phyloP scores from a whole-genome alignment of 768 basidiomycete species.

The Tulasnella sp. region DNA sequence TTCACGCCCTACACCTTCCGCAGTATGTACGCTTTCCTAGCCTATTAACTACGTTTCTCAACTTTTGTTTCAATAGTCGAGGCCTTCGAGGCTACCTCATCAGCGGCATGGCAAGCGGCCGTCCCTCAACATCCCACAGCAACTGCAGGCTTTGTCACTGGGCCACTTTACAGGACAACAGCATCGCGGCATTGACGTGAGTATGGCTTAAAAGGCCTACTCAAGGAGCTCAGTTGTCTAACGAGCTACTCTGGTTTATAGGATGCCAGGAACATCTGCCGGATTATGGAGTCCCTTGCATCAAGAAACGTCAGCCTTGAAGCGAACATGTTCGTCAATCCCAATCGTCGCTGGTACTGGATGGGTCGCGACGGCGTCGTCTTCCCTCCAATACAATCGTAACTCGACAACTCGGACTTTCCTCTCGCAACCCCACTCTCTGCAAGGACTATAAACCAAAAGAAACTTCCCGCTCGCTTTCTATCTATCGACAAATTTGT shows the following conservation, averaged over 20 bases:
- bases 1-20: not conserved
- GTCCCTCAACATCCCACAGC: constrained; percentile 65
- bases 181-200: constrained; percentile 88
- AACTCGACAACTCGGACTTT: not conserved
- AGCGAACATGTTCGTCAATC: constrained; percentile 68
- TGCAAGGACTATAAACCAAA: not conserved
- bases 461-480: not conserved
- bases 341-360: constrained; percentile 72
- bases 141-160: constrained; percentile 68
- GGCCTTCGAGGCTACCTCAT: not conserved
- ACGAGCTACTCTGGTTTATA: constrained; percentile 37
- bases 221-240: not conserved
- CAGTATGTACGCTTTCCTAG: not conserved
- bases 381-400: not conserved
- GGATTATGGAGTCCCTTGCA: constrained; percentile 76
- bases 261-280: constrained; percentile 88
- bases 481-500: not conserved
- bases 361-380: constrained; percentile 53
- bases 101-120: constrained; percentile 14
- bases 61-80: not conserved
- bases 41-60: not conserved
- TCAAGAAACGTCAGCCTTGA: constrained; percentile 61
- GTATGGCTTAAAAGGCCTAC: constrained; percentile 38
- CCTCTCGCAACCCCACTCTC: not conserved
- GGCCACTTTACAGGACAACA: constrained; percentile 74